A percentile compares a stretch with the other conserved stretches of the same genome.
Evolutionary conservation across 1,284 basidiomycete genomes (phyloP).

Genomic region (Cryptococcus neoformans): DNA sequence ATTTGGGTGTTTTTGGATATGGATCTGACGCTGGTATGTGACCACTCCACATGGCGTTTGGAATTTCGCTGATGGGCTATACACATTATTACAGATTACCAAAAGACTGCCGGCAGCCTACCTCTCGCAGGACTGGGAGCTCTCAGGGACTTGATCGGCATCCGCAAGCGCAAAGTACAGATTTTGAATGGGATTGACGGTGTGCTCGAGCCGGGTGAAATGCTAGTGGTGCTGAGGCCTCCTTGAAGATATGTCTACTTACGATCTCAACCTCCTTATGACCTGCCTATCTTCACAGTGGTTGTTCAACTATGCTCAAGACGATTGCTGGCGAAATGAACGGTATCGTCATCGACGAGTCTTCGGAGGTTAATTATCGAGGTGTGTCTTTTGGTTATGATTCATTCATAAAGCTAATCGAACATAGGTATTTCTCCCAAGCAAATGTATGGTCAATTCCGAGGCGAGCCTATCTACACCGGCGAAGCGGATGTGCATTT

Average conservation of each 20-base stretch:
- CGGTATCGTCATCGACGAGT: slow-evolving; percentile 51
- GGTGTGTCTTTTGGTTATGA: slow-evolving; percentile 20
- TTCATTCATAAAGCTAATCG: neutral
- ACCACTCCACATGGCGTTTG: neutral
- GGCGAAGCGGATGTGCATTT: slow-evolving; percentile 55
- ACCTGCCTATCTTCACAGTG: slow-evolving; percentile 37
- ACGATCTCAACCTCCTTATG: neutral
- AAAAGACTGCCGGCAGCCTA: slow-evolving; percentile 53
- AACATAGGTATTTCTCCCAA: slow-evolving; percentile 42
- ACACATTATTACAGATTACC: slow-evolving; percentile 43
- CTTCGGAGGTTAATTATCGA: slow-evolving; percentile 47
- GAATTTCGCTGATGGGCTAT: neutral
- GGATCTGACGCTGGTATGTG: slow-evolving; percentile 48
- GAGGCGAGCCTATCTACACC: slow-evolving; percentile 52
- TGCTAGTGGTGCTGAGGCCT: slow-evolving; percentile 58
- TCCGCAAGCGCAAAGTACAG: slow-evolving; percentile 50
- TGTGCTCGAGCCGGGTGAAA: slow-evolving; percentile 53
- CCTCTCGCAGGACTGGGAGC: slow-evolving; percentile 42
- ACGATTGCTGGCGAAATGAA: slow-evolving; percentile 57
- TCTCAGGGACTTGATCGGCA: slow-evolving; percentile 42
- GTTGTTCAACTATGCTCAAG: slow-evolving; percentile 61
- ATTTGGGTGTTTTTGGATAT: slow-evolving; percentile 52
- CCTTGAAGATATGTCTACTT: slow-evolving; percentile 54
- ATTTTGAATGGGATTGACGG: slow-evolving; percentile 54
- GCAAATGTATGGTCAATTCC: slow-evolving; percentile 45